Base-by-base conservation (phyloP, 1,139 yeast genomes). In the Petasospora fabianii region DNA sequence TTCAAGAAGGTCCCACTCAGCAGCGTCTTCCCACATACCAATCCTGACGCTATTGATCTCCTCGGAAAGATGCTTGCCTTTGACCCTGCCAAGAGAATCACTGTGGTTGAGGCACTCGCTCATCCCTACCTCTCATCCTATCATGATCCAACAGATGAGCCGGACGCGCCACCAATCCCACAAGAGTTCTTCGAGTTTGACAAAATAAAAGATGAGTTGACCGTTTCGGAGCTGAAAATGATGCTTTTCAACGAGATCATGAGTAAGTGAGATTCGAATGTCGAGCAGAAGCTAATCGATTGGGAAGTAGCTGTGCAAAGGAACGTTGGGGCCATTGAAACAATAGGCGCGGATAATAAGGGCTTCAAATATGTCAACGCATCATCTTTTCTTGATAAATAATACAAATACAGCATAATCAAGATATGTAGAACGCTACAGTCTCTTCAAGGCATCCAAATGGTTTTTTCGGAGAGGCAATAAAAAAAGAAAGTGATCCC, bases 71-170 rank as follows among this genome's bases (percentile, higher is more conserved):
- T 83, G 59, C 61, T 83, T 24, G 71, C 77, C 1, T 83, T 82
- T 52, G 77, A 81, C 47, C 90, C 90, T 2, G 61, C 65, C 20
- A 77, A 75, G 44, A 68, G 92, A 56, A 73, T 80, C 29, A 70
- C 80, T 3, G 88, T 81, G 2, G 73, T 64, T 26, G 78, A 80
- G 44, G 90, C 90, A 0, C 62, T 83, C 43, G 59, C 66, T 35
- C 90, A 83, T 57, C 85, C 86, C 8, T 83, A 82, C 56, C 61
- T 83, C 29, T 61, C 71, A 29, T 68, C 73, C 24, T 82, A 82
- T 55, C 88, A 82, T 54, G 88, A 82, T 56, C 82, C 84, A 17
- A 69, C 69, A 28, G 88, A 82, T 56, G 90, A 82, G 54, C 90
- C 90, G 0, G 72, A 65, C 20, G 79, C 84, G 14, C 53, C 57